Evolutionary conservation across 805 yeast species (phyloP).

Genomic region (Hemisphaericaspora nanyangensis): DNA sequence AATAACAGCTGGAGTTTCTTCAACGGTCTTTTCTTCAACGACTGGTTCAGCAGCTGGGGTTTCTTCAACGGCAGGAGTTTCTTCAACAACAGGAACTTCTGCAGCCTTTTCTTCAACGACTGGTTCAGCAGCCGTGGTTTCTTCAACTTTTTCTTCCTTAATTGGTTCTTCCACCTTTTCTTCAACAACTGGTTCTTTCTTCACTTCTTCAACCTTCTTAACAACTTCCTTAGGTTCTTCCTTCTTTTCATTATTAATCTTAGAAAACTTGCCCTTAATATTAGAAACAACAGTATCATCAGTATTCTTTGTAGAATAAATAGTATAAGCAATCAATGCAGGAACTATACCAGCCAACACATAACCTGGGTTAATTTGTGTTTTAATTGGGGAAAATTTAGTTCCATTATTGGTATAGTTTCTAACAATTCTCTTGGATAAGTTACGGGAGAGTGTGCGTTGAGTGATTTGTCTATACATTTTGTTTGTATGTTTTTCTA

Average conservation of each 20-base stretch:
- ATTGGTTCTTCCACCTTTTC: slow-evolving; percentile 8
- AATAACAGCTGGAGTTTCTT: background rate
- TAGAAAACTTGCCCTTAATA: background rate
- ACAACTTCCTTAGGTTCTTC: background rate
- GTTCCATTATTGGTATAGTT: background rate
- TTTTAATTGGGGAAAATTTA: background rate
- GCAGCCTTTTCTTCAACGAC: background rate
- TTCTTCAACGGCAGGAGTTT: slow-evolving; percentile 6
- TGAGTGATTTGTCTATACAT: slow-evolving; percentile 20
- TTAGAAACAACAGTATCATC: background rate
- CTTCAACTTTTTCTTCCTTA: slow-evolving; percentile 9
- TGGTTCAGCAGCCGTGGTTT: slow-evolving; percentile 1
- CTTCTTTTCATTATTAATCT: background rate
- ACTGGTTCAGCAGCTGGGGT: slow-evolving; percentile 2
- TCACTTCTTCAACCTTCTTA: slow-evolving; percentile 1
- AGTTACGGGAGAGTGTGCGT: slow-evolving; percentile 11
- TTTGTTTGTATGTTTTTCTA: background rate
- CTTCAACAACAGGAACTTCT: slow-evolving; percentile 1
- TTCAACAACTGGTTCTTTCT: slow-evolving; percentile 3
- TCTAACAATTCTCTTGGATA: slow-evolving; percentile 8
- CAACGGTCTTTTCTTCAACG: slow-evolving; percentile 1
- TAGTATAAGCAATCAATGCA: slow-evolving; percentile 3
- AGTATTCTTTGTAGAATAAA: background rate
- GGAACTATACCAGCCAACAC: slow-evolving; percentile 3
- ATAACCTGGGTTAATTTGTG: background rate